These are phyloP conservation scores for Neohortaea acidophila DNA, from an alignment of 495 filamentous ascomycete species.

Conservation along the genomic window DNA sequence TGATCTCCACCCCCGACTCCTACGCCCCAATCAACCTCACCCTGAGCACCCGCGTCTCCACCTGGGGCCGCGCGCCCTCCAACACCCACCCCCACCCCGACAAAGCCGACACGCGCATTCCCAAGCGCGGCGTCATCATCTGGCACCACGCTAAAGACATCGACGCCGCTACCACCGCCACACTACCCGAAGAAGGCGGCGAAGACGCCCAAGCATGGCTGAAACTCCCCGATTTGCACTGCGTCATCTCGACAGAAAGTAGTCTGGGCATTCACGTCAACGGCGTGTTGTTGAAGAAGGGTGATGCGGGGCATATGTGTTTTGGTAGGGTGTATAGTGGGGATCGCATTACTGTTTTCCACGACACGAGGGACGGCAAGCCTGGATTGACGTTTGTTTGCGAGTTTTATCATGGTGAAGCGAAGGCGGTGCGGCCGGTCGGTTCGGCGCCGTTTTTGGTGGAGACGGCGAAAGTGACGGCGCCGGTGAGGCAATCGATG, in stretches of 20 bases:
- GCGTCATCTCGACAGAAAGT: constrained; percentile 61
- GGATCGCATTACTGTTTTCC: constrained; percentile 53
- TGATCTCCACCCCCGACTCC: constrained; percentile 33
- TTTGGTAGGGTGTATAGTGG: constrained; percentile 58
- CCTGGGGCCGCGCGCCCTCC: constrained; percentile 53
- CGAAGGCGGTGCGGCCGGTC: constrained; percentile 15
- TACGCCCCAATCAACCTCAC: constrained; percentile 40
- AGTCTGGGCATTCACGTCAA: constrained; percentile 59
- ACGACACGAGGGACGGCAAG: constrained; percentile 14
- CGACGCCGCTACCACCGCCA: no score
- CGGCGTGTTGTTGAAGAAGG: constrained; percentile 37
- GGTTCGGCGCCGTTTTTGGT: constrained; percentile 11
- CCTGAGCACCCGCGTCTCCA: constrained; percentile 48
- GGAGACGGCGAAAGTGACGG: constrained; percentile 4
- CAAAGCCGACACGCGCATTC: constrained; percentile 48
- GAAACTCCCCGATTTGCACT: constrained; percentile 34
- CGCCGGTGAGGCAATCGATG: neutral
- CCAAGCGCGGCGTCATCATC: constrained; percentile 67
- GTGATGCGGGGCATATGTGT: constrained; percentile 17
- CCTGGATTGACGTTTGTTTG: constrained; percentile 34
- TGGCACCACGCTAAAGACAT: constrained; percentile 53
- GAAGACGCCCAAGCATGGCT: constrained; percentile 34
- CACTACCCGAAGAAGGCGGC: constrained; percentile 31
- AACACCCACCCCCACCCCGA: constrained; percentile 49
- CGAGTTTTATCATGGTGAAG: constrained; percentile 28